Conservation (phyloP, 2,329 filamentous ascomycete species). For the Aureobasidium uvarum region DNA sequence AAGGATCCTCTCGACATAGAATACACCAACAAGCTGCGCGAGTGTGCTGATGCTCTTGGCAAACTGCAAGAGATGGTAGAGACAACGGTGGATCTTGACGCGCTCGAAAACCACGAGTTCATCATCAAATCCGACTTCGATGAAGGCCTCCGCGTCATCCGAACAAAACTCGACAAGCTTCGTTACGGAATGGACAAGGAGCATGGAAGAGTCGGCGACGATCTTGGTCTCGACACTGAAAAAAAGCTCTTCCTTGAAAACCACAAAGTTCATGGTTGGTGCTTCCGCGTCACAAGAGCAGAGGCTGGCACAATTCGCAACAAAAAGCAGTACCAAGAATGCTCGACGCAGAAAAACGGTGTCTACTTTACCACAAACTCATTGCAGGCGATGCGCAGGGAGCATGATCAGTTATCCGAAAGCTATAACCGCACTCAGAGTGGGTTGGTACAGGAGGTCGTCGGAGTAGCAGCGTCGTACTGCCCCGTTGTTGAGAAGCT, state of each 20-base stretch:
- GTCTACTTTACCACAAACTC: conserved; percentile 93
- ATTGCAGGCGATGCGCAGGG: conserved; percentile 75
- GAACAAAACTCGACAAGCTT: conserved; percentile 84
- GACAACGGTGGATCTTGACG: conserved; percentile 93
- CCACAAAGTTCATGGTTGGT: conserved; percentile 94
- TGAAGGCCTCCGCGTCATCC: conserved; percentile 79
- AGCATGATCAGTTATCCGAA: conserved; percentile 89
- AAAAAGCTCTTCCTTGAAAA: conserved; percentile 99
- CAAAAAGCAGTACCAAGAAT: conserved; percentile 86
- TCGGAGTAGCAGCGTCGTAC: conserved; percentile 90
- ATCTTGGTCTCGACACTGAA: conserved; percentile 87
- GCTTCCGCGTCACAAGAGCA: conserved; percentile 85
- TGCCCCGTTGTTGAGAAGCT: conserved; percentile 88
- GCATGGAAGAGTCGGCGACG: conserved; percentile 70
- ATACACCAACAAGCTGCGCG: conserved; percentile 77
- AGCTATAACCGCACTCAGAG: conserved; percentile 95
- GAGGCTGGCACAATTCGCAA: conserved; percentile 93
- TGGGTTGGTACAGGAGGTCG: conserved; percentile 87
- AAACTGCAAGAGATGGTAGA: conserved; percentile 98
- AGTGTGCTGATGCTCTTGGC: conserved; percentile 72
- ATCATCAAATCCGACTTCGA: conserved; percentile 99
- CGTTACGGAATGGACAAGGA: conserved; percentile 80
- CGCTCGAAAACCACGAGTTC: conserved; percentile 94
- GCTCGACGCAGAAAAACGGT: conserved; percentile 97
- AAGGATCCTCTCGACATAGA: conserved; percentile 79